Evolutionary conservation across 1,139 yeast species (phyloP), one percentile per base, ranked within the genome.

Genomic region (Insectozyma bohioensis): DNA sequence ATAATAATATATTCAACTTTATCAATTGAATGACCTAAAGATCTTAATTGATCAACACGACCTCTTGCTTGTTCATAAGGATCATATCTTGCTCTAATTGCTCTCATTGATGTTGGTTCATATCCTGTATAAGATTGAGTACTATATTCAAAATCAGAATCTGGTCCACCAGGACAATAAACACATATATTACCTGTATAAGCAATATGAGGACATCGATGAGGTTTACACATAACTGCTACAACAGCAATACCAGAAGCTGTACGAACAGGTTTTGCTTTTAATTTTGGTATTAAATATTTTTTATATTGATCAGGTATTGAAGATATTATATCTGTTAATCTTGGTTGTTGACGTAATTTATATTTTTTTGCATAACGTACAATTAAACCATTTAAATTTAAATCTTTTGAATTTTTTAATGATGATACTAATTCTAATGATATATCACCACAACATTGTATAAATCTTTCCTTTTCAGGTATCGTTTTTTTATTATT

Each of bases 101-200:
- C 98, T 51, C 99, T 75, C 99, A 92, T 92, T 2, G 97, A 88
- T 0, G 99, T 92, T 6, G 99, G 99, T 56, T 92, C 99, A 54
- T 94, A 92, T 24, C 99, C 99, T 0, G 99, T 92, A 53, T 92
- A 92, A 2, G 97, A 88, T 61, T 92, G 99, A 2, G 99, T 92
- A 1, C 96, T 86, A 58, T 92, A 92, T 56, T 92, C 99, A 54
- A 92, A 92, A 63, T 92, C 99, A 1, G 95, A 84, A 58, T 92
- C 99, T 2, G 99, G 99, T 1, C 99, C 99, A 39, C 99, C 99
- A 4, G 99, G 99, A 64, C 99, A 92, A 57, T 92, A 92, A 11
- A 92, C 98, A 69, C 99, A 92, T 42, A 92, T 92, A 53, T 92
- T 92, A 40, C 99, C 99, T 0, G 99, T 92, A 58, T 92, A 94